Conservation (phyloP, 306 rosid genomes). For the Dryas drummondii region DNA sequence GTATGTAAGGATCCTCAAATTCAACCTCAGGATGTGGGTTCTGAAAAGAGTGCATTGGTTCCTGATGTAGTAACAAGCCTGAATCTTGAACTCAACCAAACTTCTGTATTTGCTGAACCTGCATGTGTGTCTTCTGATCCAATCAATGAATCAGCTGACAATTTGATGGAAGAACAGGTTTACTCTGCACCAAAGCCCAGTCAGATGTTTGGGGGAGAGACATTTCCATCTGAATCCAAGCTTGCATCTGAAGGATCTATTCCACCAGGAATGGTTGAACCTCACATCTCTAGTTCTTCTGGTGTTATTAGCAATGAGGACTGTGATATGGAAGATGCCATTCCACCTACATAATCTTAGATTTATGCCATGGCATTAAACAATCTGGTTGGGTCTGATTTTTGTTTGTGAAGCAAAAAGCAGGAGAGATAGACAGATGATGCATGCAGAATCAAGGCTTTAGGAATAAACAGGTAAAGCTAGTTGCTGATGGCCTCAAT, state of each 20-base stretch:
- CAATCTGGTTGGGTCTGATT: constrained; percentile 20
- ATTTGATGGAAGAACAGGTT: constrained; percentile 29
- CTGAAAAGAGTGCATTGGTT: constrained; percentile 31
- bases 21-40: constrained; percentile 27
- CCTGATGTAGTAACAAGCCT: not conserved
- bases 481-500: constrained; percentile 6
- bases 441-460: not conserved
- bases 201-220: constrained; percentile 13
- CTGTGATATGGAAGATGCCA: constrained; percentile 25
- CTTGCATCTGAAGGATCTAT: constrained; percentile 24
- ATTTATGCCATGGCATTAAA: constrained; percentile 11
- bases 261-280: constrained; percentile 23
- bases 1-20: constrained; percentile 22
- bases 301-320: constrained; percentile 25
- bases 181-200: constrained; percentile 11
- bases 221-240: constrained; percentile 18
- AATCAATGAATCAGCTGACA: constrained; percentile 22
- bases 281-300: constrained; percentile 26
- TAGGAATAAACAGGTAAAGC: constrained; percentile 21
- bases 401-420: not conserved
- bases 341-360: constrained; percentile 36
- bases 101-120: not conserved
- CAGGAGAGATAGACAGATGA: not conserved
- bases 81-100: not conserved
- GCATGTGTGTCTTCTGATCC: constrained; percentile 14